phyloP scores from a whole-genome alignment of 345 rosid species.

The Boechera stricta region DNA sequence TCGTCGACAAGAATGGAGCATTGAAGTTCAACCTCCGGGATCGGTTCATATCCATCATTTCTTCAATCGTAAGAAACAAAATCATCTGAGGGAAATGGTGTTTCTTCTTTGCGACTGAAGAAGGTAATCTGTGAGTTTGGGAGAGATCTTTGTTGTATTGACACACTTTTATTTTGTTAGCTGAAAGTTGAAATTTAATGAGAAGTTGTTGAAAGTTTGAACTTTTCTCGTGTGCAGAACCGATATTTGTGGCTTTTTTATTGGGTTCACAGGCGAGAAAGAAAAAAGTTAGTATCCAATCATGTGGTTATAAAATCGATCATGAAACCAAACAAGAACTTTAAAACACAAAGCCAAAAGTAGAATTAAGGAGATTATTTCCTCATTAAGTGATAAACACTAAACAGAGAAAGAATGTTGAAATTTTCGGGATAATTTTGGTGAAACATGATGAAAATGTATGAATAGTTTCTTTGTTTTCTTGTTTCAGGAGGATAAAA shows the following conservation, averaged over 20 bases:
- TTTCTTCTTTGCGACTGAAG: slow-evolving; percentile 15
- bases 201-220: slow-evolving; percentile 47
- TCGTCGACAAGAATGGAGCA: slow-evolving; percentile 73
- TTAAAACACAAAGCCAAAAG: background rate
- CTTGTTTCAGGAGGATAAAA: slow-evolving; percentile 36
- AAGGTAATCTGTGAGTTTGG: slow-evolving; percentile 17
- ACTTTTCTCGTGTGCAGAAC: slow-evolving; percentile 58
- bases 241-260: slow-evolving; percentile 49
- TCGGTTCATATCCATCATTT: slow-evolving; percentile 46
- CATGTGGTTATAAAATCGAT: slow-evolving; percentile 30
- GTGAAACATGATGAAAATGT: slow-evolving; percentile 12
- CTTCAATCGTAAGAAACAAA: slow-evolving; percentile 39
- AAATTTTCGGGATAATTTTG: background rate
- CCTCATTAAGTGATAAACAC: background rate
- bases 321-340: slow-evolving; percentile 35
- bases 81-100: slow-evolving; percentile 6
- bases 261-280: slow-evolving; percentile 47
- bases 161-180: slow-evolving; percentile 5
- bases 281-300: slow-evolving; percentile 20
- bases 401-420: slow-evolving; percentile 3
- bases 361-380: background rate
- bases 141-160: slow-evolving; percentile 33
- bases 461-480: slow-evolving; percentile 31
- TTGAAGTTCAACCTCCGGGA: slow-evolving; percentile 69
- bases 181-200: slow-evolving; percentile 40